A percentile compares a stretch with the other conserved stretches of the same genome.
Evolutionary conservation across 139 green algal genomes (phyloP).

Genomic region (Yamagishiella unicocca): DNA sequence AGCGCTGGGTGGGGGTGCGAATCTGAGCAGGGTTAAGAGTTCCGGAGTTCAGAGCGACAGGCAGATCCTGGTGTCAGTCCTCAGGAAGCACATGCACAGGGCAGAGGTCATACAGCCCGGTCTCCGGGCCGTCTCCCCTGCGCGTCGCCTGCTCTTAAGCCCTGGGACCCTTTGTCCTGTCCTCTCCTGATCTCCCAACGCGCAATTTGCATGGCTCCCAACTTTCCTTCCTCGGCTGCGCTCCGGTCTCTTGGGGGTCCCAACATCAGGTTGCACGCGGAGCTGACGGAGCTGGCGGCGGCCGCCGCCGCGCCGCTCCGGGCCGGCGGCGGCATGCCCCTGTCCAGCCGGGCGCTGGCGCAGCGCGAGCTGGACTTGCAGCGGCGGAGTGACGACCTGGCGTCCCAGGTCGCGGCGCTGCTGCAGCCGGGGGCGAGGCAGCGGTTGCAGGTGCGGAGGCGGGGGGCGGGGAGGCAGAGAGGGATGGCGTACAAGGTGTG

Average conservation of each 20-base stretch:
- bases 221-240: neutral
- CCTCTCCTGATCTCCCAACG: too few relatives aligned
- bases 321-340: neutral
- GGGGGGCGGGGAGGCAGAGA: neutral
- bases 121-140: too few relatives aligned
- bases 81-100: too few relatives aligned
- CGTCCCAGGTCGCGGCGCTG: constrained; percentile 22
- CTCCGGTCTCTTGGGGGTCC: neutral
- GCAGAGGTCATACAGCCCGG: too few relatives aligned
- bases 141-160: too few relatives aligned
- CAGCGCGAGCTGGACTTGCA: neutral
- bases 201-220: neutral
- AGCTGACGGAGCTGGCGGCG: constrained; percentile 9
- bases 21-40: too few relatives aligned
- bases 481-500: too few relatives aligned
- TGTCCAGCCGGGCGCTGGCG: neutral
- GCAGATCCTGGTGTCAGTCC: too few relatives aligned
- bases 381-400: constrained; percentile 30
- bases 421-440: neutral
- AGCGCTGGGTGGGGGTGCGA: too few relatives aligned
- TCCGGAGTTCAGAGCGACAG: too few relatives aligned
- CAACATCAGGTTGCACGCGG: constrained; percentile 8
- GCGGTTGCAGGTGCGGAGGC: constrained; percentile 21
- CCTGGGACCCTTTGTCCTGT: too few relatives aligned
- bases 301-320: neutral